Percentiles rank a stretch among this genome's conserved stretches.
These are phyloP conservation scores for Haplosporangium gracile DNA, from an alignment of 192 early-diverging fungal species.

Conservation along the genomic window DNA sequence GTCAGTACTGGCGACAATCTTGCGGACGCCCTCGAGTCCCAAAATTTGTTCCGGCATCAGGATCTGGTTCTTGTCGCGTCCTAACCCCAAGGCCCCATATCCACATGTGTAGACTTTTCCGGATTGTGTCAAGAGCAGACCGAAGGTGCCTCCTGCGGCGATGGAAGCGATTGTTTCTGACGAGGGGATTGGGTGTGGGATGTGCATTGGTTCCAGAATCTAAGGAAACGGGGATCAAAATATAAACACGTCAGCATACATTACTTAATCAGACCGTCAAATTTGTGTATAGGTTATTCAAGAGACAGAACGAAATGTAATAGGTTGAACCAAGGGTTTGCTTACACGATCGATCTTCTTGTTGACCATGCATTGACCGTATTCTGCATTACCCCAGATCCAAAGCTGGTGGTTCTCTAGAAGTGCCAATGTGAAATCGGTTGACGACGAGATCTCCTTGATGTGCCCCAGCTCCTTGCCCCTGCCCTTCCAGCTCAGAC, in stretches of 20 bases:
- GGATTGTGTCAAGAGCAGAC: constrained; percentile 52
- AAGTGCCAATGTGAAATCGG: constrained; percentile 77
- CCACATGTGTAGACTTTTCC: constrained; percentile 77
- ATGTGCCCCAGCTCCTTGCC: constrained; percentile 49
- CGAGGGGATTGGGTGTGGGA: constrained; percentile 56
- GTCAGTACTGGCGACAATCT: constrained; percentile 73
- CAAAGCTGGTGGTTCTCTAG: constrained; percentile 65
- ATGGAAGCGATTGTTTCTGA: constrained; percentile 60
- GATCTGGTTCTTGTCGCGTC: constrained; percentile 55
- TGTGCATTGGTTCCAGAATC: constrained; percentile 70
- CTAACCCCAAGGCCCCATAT: constrained; percentile 75
- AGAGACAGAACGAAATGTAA: too few species aligned
- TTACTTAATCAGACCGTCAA: background rate
- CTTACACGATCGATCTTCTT: constrained; percentile 69
- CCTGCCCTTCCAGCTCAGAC: constrained; percentile 46
- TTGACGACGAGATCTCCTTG: constrained; percentile 68
- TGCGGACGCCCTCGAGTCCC: constrained; percentile 51
- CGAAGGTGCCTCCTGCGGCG: constrained; percentile 78
- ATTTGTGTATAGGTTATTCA: too few species aligned
- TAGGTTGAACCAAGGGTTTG: background rate
- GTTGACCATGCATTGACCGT: constrained; percentile 78
- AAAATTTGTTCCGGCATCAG: constrained; percentile 61
- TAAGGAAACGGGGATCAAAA: constrained; percentile 15
- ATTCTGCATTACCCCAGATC: constrained; percentile 84
- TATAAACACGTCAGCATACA: background rate